Evolutionary conservation across 371 early-diverging fungal genomes (phyloP), one percentile per base, ranked within the genome.

Genomic region (Polyrhizophydium stewartii): DNA sequence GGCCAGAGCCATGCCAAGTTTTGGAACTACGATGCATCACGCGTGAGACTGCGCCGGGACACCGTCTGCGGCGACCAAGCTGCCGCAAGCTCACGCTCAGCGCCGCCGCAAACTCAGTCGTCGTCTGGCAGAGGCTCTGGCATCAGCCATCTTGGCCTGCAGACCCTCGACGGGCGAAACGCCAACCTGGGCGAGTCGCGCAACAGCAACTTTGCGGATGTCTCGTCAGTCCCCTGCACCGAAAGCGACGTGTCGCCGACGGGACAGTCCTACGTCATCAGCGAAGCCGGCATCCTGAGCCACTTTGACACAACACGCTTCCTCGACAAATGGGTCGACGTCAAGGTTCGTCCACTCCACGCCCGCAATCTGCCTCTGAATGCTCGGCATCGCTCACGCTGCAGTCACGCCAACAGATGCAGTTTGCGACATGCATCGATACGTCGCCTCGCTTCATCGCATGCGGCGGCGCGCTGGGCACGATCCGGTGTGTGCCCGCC

Each of bases 1-100:
- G 93, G 93, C 0, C 60, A 85, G 52, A 70, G 89, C 28, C 92
- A 91, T 70, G 79, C 89, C 68, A 90, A 89, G 65, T 91, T 85
- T 69, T 93, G 93, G 93, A 84, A 86, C 63, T 72, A 90, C 38
- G 85, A 79, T 33, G n/a, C 30, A 45, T 73, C 70, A 72, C 69
- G 25, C 68, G 70, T 49, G 53, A 70, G 50, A 62, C 69, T 19
- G 69, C 27, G 56, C 50, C 55, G 58, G 27, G 19, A 62, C 56
- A 55, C 47, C 63, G 56, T 64, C 47, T 41, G 61, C 33, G 19
- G 41, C 41, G 21, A 41, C 12, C 16, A 41, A 41, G 41, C 16
- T 41, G 41, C 16, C 21, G 12, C 21, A 12, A 12, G 41, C 41
- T 41, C 41, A 41, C n/a, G n/a, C n/a, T n/a, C 16, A 41, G 41